phyloP scores from a whole-genome alignment of 345 rosid genomes.

The Moricandia moricandioides region DNA sequence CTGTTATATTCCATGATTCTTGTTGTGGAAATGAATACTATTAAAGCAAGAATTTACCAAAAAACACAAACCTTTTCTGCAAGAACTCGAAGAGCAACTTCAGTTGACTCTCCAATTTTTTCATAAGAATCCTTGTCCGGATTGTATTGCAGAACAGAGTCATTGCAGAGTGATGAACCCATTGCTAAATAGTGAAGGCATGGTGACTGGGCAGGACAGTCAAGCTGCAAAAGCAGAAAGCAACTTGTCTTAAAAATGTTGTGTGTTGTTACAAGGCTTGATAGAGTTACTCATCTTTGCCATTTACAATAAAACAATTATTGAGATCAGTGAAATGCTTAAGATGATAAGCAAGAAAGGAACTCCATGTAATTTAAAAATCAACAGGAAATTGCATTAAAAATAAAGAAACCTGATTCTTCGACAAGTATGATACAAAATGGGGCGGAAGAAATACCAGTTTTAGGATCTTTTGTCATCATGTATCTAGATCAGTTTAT shows the following conservation, averaged over 20 bases:
- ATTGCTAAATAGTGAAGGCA: constrained; percentile 92
- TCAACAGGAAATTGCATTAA: background rate
- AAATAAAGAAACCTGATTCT: constrained; percentile 7
- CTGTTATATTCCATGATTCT: background rate
- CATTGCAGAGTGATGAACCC: constrained; percentile 98
- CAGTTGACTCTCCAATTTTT: constrained; percentile 98
- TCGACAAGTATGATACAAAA: background rate
- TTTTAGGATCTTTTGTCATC: no score
- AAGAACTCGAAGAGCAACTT: constrained; percentile 94
- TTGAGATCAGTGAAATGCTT: constrained; percentile 1
- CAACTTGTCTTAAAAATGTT: constrained; percentile 21
- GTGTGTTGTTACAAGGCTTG: constrained; percentile 14
- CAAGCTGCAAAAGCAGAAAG: constrained; percentile 60
- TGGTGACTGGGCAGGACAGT: constrained; percentile 85
- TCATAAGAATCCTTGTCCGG: constrained; percentile 87
- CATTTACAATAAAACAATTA: background rate
- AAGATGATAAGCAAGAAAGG: constrained; percentile 1
- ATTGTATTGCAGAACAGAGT: constrained; percentile 90
- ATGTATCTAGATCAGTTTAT: no score
- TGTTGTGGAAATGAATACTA: constrained; percentile 1
- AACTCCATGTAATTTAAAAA: background rate
- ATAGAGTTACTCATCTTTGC: background rate
- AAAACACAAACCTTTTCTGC: constrained; percentile 77
- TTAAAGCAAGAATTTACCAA: background rate
- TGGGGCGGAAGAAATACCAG: background rate